Evolutionary conservation across 164 flowering plant species (phyloP).

Genomic region (Dillenia turbinata): DNA sequence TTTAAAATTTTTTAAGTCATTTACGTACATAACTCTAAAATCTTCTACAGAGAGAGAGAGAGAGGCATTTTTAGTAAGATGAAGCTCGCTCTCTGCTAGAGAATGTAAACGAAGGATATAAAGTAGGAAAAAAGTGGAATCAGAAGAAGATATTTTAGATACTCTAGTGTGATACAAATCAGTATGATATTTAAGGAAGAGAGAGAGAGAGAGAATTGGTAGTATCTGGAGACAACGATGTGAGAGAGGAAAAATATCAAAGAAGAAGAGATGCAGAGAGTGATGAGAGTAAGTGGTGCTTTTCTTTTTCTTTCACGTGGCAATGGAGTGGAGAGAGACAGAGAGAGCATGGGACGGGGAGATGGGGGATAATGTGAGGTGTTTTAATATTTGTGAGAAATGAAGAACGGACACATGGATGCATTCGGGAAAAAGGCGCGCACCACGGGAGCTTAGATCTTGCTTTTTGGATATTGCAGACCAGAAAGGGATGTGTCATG

Average conservation of each 20-base stretch:
- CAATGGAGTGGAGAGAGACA: background rate
- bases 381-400: too few species aligned
- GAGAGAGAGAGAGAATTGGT: background rate
- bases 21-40: background rate
- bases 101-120: background rate
- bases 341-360: background rate
- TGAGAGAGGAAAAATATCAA: background rate
- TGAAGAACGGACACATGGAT: conserved; percentile 1
- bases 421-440: too few species aligned
- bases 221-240: background rate
- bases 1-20: background rate
- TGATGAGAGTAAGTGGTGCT: too few species aligned
- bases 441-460: too few species aligned
- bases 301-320: too few species aligned
- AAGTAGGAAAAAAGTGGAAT: background rate
- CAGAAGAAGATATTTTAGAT: background rate
- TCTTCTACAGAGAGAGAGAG: background rate
- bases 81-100: background rate
- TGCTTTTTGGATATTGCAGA: too few species aligned
- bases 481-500: too few species aligned
- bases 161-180: background rate
- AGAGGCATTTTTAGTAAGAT: background rate
- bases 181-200: background rate
- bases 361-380: too few species aligned
- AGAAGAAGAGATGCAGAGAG: background rate